These are phyloP conservation scores for Metschnikowia santaceciliae DNA, from an alignment of 805 yeast species.

Conservation along the genomic window DNA sequence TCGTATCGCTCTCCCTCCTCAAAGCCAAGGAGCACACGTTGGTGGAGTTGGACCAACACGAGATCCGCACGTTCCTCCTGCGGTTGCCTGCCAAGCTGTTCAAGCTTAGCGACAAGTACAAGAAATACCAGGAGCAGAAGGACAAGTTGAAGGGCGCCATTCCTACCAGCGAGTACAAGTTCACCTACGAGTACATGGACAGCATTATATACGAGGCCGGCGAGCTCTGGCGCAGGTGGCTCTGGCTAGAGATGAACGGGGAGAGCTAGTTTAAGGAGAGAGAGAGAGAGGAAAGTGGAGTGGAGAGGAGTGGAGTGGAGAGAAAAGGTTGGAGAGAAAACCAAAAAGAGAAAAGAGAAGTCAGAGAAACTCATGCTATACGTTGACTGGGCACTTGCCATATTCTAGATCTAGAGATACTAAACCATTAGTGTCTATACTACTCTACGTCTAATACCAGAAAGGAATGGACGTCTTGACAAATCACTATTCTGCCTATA, in stretches of 20 bases:
- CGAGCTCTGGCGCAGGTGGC: slow-evolving; percentile 83
- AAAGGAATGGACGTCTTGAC: too few species aligned
- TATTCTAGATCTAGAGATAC: too few species aligned
- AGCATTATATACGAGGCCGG: slow-evolving; percentile 75
- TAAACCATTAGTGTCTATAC: too few species aligned
- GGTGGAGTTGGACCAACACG: slow-evolving; percentile 86
- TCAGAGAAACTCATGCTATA: too few species aligned
- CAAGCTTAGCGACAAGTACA: slow-evolving; percentile 30
- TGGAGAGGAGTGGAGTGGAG: too few species aligned
- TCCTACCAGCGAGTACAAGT: slow-evolving; percentile 8
- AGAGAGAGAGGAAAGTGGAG: too few species aligned
- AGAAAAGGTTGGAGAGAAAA: too few species aligned
- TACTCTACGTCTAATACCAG: too few species aligned
- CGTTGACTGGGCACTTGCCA: too few species aligned
- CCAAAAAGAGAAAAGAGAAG: too few species aligned
- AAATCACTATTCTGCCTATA: too few species aligned
- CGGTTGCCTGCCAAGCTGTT: slow-evolving; percentile 48
- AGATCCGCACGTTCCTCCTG: slow-evolving; percentile 73
- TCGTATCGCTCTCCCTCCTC: slow-evolving; percentile 71
- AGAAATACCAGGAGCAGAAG: slow-evolving; percentile 26
- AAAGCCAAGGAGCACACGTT: slow-evolving; percentile 75
- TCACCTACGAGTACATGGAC: slow-evolving; percentile 55
- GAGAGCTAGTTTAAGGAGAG: not conserved
- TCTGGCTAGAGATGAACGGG: slow-evolving; percentile 45
- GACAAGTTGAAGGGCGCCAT: slow-evolving; percentile 19